Conservation (phyloP, 1,284 basidiomycete genomes). For the Meripilus lineatus region DNA sequence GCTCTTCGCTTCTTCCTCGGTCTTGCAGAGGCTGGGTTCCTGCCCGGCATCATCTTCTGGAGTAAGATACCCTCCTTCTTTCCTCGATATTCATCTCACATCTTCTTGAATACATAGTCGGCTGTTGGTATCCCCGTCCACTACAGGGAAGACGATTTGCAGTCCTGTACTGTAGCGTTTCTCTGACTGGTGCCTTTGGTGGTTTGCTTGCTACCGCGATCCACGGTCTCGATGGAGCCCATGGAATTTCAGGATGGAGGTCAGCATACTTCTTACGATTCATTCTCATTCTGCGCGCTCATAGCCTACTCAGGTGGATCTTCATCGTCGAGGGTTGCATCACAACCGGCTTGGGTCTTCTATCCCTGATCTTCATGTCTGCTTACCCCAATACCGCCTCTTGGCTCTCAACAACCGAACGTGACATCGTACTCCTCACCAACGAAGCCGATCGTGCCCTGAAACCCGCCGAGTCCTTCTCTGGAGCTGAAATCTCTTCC, state of each 20-base stretch:
- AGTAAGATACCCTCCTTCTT: constrained; percentile 28
- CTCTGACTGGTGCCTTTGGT: constrained; percentile 58
- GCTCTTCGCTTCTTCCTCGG: constrained; percentile 61
- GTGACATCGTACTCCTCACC: constrained; percentile 31
- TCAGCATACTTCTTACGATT: constrained; percentile 19
- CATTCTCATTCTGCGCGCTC: not conserved
- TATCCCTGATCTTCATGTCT: constrained; percentile 36
- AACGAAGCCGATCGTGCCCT: constrained; percentile 28
- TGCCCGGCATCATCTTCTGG: constrained; percentile 47
- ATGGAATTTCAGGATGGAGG: constrained; percentile 28
- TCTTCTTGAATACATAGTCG: constrained; percentile 14
- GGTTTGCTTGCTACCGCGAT: constrained; percentile 44
- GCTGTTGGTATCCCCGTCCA: constrained; percentile 26
- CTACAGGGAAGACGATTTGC: constrained; percentile 25
- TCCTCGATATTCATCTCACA: not conserved
- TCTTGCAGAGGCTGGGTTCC: constrained; percentile 43
- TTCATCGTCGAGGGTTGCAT: constrained; percentile 53
- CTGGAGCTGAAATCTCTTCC: constrained; percentile 23
- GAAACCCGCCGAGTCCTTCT: constrained; percentile 25
- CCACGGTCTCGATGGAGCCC: constrained; percentile 23
- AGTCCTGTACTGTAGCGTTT: constrained; percentile 53
- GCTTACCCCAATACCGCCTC: constrained; percentile 33
- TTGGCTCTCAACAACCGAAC: constrained; percentile 30
- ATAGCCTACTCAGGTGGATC: constrained; percentile 43
- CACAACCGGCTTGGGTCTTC: constrained; percentile 36